phyloP scores from a whole-genome alignment of 2,329 filamentous ascomycete species.

The Fusarium sublunatum region DNA sequence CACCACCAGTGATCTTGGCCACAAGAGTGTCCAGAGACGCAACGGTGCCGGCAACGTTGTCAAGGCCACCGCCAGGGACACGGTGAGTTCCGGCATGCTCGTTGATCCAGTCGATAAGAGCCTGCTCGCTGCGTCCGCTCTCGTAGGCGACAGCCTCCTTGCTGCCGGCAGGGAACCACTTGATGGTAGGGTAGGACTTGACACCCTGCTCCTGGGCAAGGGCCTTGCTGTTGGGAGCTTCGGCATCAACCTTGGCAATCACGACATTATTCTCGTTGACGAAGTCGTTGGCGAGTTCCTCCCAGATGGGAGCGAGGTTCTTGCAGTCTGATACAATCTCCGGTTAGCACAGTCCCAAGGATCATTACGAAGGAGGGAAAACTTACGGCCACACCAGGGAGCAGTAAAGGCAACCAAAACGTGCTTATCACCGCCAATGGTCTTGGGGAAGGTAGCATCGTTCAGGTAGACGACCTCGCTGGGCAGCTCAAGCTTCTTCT shows the following conservation, averaged over 20 bases:
- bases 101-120: slow-evolving; percentile 86
- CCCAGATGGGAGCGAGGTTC: slow-evolving; percentile 88
- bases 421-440: slow-evolving; percentile 86
- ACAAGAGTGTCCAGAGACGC: slow-evolving; percentile 81
- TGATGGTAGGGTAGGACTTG: slow-evolving; percentile 93
- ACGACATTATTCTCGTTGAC: slow-evolving; percentile 80
- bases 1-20: slow-evolving; percentile 75
- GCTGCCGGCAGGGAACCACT: slow-evolving; percentile 92
- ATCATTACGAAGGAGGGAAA: not conserved
- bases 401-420: slow-evolving; percentile 97
- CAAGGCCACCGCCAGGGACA: slow-evolving; percentile 80
- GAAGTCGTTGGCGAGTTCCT: slow-evolving; percentile 86
- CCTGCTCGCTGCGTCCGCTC: slow-evolving; percentile 80
- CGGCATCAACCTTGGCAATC: slow-evolving; percentile 95
- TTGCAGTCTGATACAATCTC: slow-evolving; percentile 82
- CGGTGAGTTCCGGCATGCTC: slow-evolving; percentile 89
- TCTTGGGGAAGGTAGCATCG: slow-evolving; percentile 80
- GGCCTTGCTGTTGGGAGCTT: slow-evolving; percentile 85
- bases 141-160: slow-evolving; percentile 77
- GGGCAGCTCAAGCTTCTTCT: slow-evolving; percentile 77
- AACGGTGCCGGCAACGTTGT: slow-evolving; percentile 83
- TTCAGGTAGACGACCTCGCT: slow-evolving; percentile 84
- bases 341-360: slow-evolving; percentile 15
- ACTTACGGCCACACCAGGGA: slow-evolving; percentile 97
- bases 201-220: slow-evolving; percentile 81